A percentile compares a stretch with the other conserved stretches of the same genome.
These are phyloP conservation scores for Trichoderma polysporum DNA, from an alignment of 2,329 filamentous ascomycete genomes.

Conservation along the genomic window DNA sequence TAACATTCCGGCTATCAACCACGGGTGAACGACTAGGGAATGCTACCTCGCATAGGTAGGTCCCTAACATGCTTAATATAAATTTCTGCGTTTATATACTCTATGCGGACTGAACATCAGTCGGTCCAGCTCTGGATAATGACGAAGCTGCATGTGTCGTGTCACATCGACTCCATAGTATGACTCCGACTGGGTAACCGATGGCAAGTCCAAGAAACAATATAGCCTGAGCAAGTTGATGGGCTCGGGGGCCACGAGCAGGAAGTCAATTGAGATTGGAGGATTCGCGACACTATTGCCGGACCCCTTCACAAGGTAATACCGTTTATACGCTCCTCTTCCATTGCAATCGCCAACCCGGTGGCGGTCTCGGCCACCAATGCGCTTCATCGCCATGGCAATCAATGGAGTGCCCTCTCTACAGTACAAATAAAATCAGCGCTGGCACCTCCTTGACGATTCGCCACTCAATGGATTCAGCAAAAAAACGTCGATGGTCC, in stretches of 20 bases:
- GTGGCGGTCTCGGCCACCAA: neutral
- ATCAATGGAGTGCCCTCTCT: neutral
- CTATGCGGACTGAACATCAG: neutral
- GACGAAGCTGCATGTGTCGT: constrained; percentile 16
- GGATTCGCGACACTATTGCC: neutral
- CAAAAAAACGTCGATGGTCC: neutral
- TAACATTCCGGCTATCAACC: constrained; percentile 2
- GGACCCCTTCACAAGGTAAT: neutral
- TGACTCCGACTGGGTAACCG: neutral
- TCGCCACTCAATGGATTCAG: constrained; percentile 5
- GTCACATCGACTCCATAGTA: constrained; percentile 5
- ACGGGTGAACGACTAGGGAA: neutral
- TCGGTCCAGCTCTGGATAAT: constrained; percentile 13
- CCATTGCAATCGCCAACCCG: neutral
- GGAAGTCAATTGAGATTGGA: neutral
- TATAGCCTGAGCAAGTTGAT: constrained; percentile 10
- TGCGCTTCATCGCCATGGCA: neutral
- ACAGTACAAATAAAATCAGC: constrained; percentile 27
- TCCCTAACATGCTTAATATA: constrained; percentile 2
- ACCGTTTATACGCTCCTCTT: neutral
- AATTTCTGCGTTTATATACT: neutral
- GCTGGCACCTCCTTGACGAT: constrained; percentile 31
- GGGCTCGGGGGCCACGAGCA: neutral
- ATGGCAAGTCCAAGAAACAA: neutral
- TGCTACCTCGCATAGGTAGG: neutral